Conservation (phyloP, 2,329 filamentous ascomycete genomes). For the Didymella exigua region DNA sequence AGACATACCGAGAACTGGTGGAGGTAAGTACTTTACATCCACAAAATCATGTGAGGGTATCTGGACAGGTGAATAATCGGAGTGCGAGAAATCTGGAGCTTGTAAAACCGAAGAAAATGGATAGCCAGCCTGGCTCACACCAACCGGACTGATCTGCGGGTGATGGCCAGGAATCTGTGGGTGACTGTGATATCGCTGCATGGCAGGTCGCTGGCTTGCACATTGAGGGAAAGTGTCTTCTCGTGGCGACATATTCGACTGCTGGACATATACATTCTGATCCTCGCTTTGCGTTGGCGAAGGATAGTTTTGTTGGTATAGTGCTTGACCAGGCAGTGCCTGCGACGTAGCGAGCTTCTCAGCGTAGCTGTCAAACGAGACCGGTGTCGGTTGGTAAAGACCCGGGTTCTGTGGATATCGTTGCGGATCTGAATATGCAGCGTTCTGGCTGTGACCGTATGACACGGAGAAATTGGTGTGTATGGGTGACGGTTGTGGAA, state of each 20-base stretch:
- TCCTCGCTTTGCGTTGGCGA: constrained; percentile 28
- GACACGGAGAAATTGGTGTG: constrained; percentile 31
- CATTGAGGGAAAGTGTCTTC: constrained; percentile 34
- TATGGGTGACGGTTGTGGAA: constrained; percentile 38
- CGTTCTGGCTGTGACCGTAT: constrained; percentile 28
- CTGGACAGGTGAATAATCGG: constrained; percentile 41
- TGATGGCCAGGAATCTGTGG: constrained; percentile 28
- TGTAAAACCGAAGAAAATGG: constrained; percentile 29
- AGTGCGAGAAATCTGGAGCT: constrained; percentile 32
- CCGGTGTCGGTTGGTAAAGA: constrained; percentile 36
- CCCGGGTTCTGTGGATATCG: constrained; percentile 30
- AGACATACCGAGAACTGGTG: constrained; percentile 50
- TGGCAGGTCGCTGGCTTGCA: constrained; percentile 24
- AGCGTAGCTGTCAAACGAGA: constrained; percentile 30
- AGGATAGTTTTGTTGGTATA: constrained; percentile 36
- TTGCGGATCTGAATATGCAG: constrained; percentile 26
- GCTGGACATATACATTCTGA: constrained; percentile 29
- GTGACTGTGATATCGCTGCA: constrained; percentile 35
- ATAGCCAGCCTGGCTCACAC: constrained; percentile 29
- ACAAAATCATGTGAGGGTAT: constrained; percentile 45
- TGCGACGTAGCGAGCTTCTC: constrained; percentile 33
- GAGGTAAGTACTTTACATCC: constrained; percentile 48
- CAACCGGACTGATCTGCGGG: constrained; percentile 23
- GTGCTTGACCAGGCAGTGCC: constrained; percentile 24
- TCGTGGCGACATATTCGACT: constrained; percentile 29